phyloP scores from a whole-genome alignment of 140 eudicot genomes.

The Cichorium intybus region DNA sequence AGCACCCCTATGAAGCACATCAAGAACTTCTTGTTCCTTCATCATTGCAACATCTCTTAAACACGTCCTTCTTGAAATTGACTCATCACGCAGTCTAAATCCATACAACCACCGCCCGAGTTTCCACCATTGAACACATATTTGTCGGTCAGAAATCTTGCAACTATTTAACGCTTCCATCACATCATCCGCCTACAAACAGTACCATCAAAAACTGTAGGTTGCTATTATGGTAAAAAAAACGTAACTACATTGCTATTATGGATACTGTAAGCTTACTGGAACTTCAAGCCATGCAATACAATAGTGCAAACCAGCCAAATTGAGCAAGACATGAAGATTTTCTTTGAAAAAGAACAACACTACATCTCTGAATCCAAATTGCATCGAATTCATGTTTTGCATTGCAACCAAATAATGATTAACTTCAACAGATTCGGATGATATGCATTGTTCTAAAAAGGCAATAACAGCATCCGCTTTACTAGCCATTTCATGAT shows the following conservation, averaged over 20 bases:
- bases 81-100: conserved; percentile 75
- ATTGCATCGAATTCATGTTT: conserved; percentile 52
- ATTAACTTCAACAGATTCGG: conserved; percentile 69
- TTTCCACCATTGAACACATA: conserved; percentile 89
- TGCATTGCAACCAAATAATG: conserved; percentile 71
- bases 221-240: too few species aligned
- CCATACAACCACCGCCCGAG: conserved; percentile 85
- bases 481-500: conserved; percentile 63
- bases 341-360: conserved; percentile 65
- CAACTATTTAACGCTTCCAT: conserved; percentile 42
- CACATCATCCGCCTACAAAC: conserved; percentile 46
- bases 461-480: conserved; percentile 50
- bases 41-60: conserved; percentile 58
- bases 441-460: conserved; percentile 50
- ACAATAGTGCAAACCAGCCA: conserved; percentile 92
- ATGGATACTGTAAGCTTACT: conserved; percentile 39
- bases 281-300: conserved; percentile 69
- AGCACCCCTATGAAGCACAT: conserved; percentile 85
- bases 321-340: conserved; percentile 65
- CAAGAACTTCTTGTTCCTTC: conserved; percentile 67
- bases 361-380: conserved; percentile 74
- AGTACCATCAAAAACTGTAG: not conserved
- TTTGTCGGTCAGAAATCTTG: conserved; percentile 62
- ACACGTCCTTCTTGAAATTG: conserved; percentile 45
- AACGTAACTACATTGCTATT: too few species aligned